Base-by-base conservation (phyloP, 352 stramenopile species). In the Phytophthora hybrid region DNA sequence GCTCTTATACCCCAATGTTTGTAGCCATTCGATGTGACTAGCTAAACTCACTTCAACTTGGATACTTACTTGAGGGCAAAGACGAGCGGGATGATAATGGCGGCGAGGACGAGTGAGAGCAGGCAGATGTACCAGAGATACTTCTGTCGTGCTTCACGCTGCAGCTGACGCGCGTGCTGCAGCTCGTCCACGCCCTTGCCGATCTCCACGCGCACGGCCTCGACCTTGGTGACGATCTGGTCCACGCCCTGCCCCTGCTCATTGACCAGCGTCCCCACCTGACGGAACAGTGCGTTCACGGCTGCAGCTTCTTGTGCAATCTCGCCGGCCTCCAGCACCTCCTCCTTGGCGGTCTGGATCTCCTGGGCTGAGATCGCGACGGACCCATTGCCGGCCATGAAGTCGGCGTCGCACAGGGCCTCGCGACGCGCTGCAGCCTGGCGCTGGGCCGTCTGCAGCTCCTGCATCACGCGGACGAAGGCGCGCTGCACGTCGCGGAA, bases 321-420 rank as follows among this genome's bases (percentile, higher is more conserved):
- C 67, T 91, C 81, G 11, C 85, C 73, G 13, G 86, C 83, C 61
- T 91, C 84, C 16, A 87, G 73, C n/a, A 92, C 80, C 37, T 93
- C 87, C 51, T 94, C 88, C 46, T 95, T 93, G 0, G 88, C 87
- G n/a, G 77, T 77, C 52, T 95, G 84, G 51, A 95, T 76, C 29
- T 95, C 87, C 41, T 90, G 73, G 2, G 78, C 84, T 13, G 85
- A 90, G 31, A 95, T 69, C 8, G 51, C 65, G 18, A 77, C 63
- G 0, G 57, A 76, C 49, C 88, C 82, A 37, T 77, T 76, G 18
- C 74, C 81, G 0, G 79, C 67, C 13, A 94, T 49, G 63, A 95
- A 94, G 63, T 93, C 88, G 14, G 84, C 74, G 31, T 95, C 87
- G 46, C 88, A 92, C 55, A 94, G 66, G 18, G 77, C 78, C 61